Conservation (phyloP, 306 rosid species). For the Psophocarpus tetragonolobus region DNA sequence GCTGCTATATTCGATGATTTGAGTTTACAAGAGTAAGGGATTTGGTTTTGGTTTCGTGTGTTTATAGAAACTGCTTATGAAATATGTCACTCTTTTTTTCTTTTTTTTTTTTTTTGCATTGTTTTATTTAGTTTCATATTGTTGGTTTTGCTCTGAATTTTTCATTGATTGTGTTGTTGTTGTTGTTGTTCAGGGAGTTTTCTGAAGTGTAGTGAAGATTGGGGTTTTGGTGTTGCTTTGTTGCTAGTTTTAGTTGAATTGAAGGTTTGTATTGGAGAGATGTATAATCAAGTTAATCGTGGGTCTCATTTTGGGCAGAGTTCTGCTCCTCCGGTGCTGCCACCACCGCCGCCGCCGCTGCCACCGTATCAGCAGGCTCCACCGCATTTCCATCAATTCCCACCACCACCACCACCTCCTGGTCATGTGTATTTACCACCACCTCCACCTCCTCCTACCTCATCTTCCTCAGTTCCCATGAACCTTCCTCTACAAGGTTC, state of each 20-base stretch:
- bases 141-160: slow-evolving; percentile 10
- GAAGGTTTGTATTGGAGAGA: slow-evolving; percentile 24
- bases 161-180: background rate
- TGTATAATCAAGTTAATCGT: slow-evolving; percentile 72
- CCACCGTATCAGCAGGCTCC: slow-evolving; percentile 46
- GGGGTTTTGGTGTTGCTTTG: slow-evolving; percentile 15
- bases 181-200: slow-evolving; percentile 33
- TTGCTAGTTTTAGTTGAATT: slow-evolving; percentile 2
- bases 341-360: slow-evolving; percentile 31
- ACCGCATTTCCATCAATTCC: slow-evolving; percentile 43
- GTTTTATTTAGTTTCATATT: background rate
- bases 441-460: slow-evolving; percentile 19
- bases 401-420: slow-evolving; percentile 39
- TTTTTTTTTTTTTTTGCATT: background rate
- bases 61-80: background rate
- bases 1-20: background rate
- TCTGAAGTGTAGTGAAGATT: slow-evolving; percentile 19
- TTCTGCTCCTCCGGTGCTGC: slow-evolving; percentile 44
- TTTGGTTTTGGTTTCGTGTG: background rate
- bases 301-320: slow-evolving; percentile 49
- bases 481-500: slow-evolving; percentile 45
- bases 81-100: background rate
- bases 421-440: slow-evolving; percentile 43
- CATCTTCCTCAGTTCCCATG: slow-evolving; percentile 34
- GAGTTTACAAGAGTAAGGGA: background rate